A percentile compares a stretch with the other conserved stretches of the same genome.
phyloP scores from a whole-genome alignment of 2,329 filamentous ascomycete genomes.

The Coleophoma crateriformis region DNA sequence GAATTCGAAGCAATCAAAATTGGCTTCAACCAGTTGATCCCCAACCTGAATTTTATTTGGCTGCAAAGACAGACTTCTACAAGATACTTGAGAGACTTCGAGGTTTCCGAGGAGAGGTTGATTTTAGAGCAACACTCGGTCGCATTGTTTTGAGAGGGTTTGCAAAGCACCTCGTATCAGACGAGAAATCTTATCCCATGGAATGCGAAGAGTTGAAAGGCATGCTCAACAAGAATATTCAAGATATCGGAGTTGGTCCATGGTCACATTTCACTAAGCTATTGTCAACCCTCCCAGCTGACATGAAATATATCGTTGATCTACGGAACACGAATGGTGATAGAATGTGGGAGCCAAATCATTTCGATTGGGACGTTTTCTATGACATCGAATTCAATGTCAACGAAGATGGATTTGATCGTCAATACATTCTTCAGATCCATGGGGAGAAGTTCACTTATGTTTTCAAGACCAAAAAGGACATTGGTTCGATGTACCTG shows the following conservation, averaged over 20 bases:
- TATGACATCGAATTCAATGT: constrained; percentile 22
- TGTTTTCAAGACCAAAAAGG: constrained; percentile 7
- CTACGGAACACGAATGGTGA: constrained; percentile 14
- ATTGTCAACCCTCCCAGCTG: constrained; percentile 17
- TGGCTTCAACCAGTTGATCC: constrained; percentile 6
- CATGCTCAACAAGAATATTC: background rate
- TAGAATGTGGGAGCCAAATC: constrained; percentile 16
- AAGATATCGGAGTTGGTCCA: background rate
- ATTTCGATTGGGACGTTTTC: constrained; percentile 10
- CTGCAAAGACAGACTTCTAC: constrained; percentile 11
- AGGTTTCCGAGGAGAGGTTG: constrained; percentile 18
- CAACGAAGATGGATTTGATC: background rate
- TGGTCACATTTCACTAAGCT: constrained; percentile 17
- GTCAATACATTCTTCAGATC: constrained; percentile 19
- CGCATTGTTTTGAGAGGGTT: constrained; percentile 17
- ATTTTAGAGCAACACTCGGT: constrained; percentile 21
- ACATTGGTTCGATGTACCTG: constrained; percentile 17
- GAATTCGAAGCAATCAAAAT: background rate
- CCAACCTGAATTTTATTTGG: constrained; percentile 11
- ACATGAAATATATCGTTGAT: constrained; percentile 15
- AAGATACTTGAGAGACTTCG: constrained; percentile 13
- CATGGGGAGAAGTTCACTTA: constrained; percentile 20
- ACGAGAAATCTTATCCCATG: constrained; percentile 1
- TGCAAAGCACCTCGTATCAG: constrained; percentile 6
- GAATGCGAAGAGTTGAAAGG: background rate